Evolutionary conservation across 2,329 filamentous ascomycete genomes (phyloP).

Genomic region (Decorospora gaudefroyi): DNA sequence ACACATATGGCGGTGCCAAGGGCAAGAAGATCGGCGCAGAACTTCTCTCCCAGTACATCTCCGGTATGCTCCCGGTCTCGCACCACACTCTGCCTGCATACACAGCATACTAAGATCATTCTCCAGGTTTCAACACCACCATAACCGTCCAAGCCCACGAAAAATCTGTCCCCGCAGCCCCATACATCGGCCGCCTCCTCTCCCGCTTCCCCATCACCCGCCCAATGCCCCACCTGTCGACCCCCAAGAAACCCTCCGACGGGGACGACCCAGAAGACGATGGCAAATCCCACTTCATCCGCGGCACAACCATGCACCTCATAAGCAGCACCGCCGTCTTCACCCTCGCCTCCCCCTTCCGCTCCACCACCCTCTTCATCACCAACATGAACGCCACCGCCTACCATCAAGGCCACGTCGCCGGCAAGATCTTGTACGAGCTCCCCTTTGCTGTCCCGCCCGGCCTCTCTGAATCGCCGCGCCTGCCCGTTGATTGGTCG

Average conservation of each 20-base stretch:
- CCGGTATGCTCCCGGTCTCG: slow-evolving; percentile 65
- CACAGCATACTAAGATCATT: no score
- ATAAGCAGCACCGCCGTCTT: slow-evolving; percentile 86
- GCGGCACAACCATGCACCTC: slow-evolving; percentile 82
- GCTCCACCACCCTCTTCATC: slow-evolving; percentile 73
- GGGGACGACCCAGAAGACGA: slow-evolving; percentile 47
- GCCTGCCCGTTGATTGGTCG: slow-evolving; percentile 80
- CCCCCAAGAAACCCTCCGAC: slow-evolving; percentile 57
- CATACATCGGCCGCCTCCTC: slow-evolving; percentile 71
- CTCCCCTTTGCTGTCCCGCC: slow-evolving; percentile 77
- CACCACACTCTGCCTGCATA: no score
- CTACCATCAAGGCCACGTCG: slow-evolving; percentile 77
- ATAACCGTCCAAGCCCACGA: slow-evolving; percentile 73
- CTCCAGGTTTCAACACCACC: slow-evolving; percentile 78
- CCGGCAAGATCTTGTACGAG: slow-evolving; percentile 77
- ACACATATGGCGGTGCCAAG: slow-evolving; percentile 62
- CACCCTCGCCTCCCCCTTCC: slow-evolving; percentile 76
- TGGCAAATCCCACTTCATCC: slow-evolving; percentile 70
- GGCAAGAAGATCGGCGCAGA: slow-evolving; percentile 68
- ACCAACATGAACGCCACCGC: slow-evolving; percentile 83
- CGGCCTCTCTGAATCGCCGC: slow-evolving; percentile 71
- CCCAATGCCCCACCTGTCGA: slow-evolving; percentile 67
- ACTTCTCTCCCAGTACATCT: slow-evolving; percentile 83
- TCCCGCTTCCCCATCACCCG: slow-evolving; percentile 73
- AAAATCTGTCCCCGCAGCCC: slow-evolving; percentile 73